Percentiles rank a stretch among this genome's conserved stretches.
Conservation (phyloP, 495 filamentous ascomycete genomes). For the Aspergillus kassunensis region DNA sequence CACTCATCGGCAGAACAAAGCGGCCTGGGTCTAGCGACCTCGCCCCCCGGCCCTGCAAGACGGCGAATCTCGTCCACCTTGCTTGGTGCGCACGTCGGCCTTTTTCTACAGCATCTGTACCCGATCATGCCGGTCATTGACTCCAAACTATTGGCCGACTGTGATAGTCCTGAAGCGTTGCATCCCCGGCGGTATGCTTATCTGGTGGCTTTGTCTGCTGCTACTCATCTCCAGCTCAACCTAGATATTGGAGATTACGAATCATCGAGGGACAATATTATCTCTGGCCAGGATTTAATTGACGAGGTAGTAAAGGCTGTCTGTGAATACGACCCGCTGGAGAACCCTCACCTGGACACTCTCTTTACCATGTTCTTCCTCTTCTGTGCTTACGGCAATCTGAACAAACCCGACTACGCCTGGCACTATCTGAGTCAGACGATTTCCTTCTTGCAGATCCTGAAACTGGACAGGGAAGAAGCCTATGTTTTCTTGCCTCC, state of each 20-base stretch:
- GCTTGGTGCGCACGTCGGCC: neutral
- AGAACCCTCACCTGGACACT: neutral
- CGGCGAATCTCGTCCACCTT: neutral
- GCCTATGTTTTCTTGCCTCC: neutral
- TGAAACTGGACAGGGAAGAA: neutral
- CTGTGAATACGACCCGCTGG: constrained; percentile 1
- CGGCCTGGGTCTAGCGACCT: neutral
- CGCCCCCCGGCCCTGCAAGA: neutral
- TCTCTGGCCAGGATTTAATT: neutral
- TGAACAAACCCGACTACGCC: constrained; percentile 5
- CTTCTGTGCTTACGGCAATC: constrained; percentile 5
- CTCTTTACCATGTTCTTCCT: constrained; percentile 4
- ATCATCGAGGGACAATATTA: neutral
- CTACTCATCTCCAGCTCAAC: constrained; percentile 1
- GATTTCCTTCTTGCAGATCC: constrained; percentile 2
- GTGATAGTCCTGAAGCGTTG: neutral
- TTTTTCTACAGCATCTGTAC: constrained; percentile 1
- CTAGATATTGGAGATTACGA: constrained; percentile 1
- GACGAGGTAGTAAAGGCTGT: neutral
- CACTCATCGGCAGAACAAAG: neutral
- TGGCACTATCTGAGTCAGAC: constrained; percentile 5
- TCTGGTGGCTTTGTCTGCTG: neutral
- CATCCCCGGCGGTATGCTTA: neutral
- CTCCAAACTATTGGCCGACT: neutral
- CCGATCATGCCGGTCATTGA: constrained; percentile 3